phyloP scores from a whole-genome alignment of 2,329 filamentous ascomycete species.

The Penicillium oxalicum region DNA sequence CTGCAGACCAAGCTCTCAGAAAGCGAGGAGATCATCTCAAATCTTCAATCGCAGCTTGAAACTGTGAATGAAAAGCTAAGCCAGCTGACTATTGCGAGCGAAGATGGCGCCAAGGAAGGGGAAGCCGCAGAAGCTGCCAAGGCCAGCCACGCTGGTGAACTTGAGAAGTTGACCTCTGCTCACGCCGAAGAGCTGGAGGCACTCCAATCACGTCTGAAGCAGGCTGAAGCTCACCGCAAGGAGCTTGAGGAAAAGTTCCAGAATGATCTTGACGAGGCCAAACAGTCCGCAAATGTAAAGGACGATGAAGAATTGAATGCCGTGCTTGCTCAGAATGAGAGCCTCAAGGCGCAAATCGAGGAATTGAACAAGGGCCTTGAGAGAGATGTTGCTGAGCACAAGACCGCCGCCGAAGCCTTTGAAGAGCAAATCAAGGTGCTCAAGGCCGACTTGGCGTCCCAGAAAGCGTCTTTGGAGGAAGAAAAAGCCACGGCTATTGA shows the following conservation, averaged over 20 bases:
- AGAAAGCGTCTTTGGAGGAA: slow-evolving; percentile 25
- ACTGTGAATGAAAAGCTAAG: slow-evolving; percentile 31
- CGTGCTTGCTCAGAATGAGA: slow-evolving; percentile 33
- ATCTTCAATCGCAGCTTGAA: slow-evolving; percentile 31
- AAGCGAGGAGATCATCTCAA: slow-evolving; percentile 31
- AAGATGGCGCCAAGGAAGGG: slow-evolving; percentile 18
- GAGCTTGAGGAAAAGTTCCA: slow-evolving; percentile 33
- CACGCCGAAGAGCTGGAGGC: slow-evolving; percentile 31
- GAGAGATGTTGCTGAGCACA: slow-evolving; percentile 31
- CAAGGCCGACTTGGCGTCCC: slow-evolving; percentile 28
- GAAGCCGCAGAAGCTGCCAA: slow-evolving; percentile 22
- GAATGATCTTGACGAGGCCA: slow-evolving; percentile 36
- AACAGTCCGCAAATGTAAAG: slow-evolving; percentile 30
- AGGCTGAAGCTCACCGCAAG: slow-evolving; percentile 32
- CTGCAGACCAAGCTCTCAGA: slow-evolving; percentile 34
- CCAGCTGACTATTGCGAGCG: slow-evolving; percentile 25
- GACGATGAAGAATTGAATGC: slow-evolving; percentile 32
- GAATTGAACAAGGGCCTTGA: slow-evolving; percentile 30
- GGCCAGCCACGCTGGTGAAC: slow-evolving; percentile 29
- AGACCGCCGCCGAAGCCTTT: slow-evolving; percentile 24
- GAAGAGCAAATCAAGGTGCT: slow-evolving; percentile 26
- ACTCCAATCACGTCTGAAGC: slow-evolving; percentile 30
- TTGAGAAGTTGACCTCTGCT: slow-evolving; percentile 27
- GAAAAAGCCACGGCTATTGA: slow-evolving; percentile 30
- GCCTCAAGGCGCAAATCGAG: slow-evolving; percentile 33